phyloP scores from a whole-genome alignment of 1,139 yeast genomes.

The Taphrina confusa region DNA sequence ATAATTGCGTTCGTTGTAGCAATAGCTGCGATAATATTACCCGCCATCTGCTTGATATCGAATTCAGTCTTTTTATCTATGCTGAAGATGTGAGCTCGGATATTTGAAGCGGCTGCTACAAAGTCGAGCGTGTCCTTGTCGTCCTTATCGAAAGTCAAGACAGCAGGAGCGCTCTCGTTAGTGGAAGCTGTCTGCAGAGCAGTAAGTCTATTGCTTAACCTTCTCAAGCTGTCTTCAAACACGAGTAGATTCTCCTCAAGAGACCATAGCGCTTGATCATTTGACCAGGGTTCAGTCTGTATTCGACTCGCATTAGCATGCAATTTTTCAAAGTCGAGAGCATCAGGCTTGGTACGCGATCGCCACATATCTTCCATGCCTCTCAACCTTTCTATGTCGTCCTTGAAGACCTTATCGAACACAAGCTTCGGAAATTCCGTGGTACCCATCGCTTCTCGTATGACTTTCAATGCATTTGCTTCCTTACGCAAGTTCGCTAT shows the following conservation, averaged over 20 bases:
- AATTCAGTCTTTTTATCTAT: slow-evolving; percentile 78
- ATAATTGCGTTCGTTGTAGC: slow-evolving; percentile 97
- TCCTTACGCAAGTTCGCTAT: slow-evolving; percentile 69
- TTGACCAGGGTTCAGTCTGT: slow-evolving; percentile 45
- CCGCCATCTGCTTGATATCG: slow-evolving; percentile 91
- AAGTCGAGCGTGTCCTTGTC: slow-evolving; percentile 87
- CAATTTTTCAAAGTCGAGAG: slow-evolving; percentile 52
- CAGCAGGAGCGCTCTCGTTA: slow-evolving; percentile 42
- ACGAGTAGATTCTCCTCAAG: slow-evolving; percentile 64
- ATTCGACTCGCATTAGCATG: slow-evolving; percentile 41
- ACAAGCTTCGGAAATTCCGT: slow-evolving; percentile 49
- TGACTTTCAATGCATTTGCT: slow-evolving; percentile 69
- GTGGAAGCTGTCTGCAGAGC: slow-evolving; percentile 50
- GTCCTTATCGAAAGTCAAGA: slow-evolving; percentile 82
- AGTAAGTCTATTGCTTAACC: slow-evolving; percentile 51
- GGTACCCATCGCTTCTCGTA: slow-evolving; percentile 52
- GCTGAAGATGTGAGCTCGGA: slow-evolving; percentile 70
- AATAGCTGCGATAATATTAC: slow-evolving; percentile 96
- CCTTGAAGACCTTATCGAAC: slow-evolving; percentile 56
- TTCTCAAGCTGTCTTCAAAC: slow-evolving; percentile 51
- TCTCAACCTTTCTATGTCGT: slow-evolving; percentile 73
- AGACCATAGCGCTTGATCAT: slow-evolving; percentile 68
- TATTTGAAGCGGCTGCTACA: slow-evolving; percentile 83
- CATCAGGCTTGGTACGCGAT: slow-evolving; percentile 64
- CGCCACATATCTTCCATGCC: slow-evolving; percentile 78